Base-by-base conservation (phyloP, 2,329 filamentous ascomycete genomes). In the Clarireedia monteithiana region DNA sequence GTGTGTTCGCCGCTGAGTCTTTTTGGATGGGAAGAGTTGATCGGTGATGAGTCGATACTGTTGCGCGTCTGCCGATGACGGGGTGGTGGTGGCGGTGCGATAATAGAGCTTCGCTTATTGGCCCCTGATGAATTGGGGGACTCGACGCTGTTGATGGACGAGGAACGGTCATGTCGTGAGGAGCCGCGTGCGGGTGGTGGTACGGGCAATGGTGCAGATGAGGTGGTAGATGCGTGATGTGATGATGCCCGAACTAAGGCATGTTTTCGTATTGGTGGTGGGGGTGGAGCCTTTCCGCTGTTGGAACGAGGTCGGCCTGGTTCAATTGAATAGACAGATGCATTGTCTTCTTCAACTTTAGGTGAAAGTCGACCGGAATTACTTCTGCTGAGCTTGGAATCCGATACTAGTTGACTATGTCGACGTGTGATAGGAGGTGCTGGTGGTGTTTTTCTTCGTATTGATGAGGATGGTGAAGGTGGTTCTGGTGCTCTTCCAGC, bases 401-500 rank as follows among this genome's bases (percentile, higher is more conserved):
- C 64, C n/a, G 62, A 50, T 27, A 66, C 58, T 26, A 63, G 55
- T 23, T 67, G 68, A 47, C 68, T 68, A 48, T 69, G 66, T 48
- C 66, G 60, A 52, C 67, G 62, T 47, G 70, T 66, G 15, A 73
- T 58, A 5, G 71, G 72, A 6, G 75, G 73, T 7, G 74, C 73
- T 23, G 74, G 73, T 27, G 67, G 45, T 69, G 69, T 53, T 67
- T 72, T 49, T 69, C 68, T 44, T 60, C 60, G 56, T 53, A 69
- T 55, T 34, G 68, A 64, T 54, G 56, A 30, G 65, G 53, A 69
- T 55, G 53, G 68, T 60, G 57, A 70, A 66, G 61, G 73, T 55
- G 64, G 67, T 57, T 79, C 78, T 4, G 77, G 77, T 5, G 75
- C 64, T 61, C 78, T 81, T 36, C 77, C 78, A 15, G 75, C 77